Conservation (phyloP, 129 eudicot species). For the Apium graveolens region DNA sequence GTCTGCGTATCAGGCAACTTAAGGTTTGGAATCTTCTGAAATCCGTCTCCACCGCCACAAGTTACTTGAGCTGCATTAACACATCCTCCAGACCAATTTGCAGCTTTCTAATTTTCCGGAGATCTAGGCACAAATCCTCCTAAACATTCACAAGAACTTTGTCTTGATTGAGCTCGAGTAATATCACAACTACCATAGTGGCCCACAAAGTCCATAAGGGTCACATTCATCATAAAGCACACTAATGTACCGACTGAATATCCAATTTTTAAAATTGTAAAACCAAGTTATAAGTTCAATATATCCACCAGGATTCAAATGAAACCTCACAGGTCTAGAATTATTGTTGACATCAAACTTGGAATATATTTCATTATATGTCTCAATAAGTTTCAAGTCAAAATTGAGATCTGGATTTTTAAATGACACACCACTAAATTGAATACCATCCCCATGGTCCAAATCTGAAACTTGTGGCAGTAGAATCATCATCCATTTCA, state of each 20-base stretch:
- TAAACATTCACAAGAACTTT: constrained; percentile 34
- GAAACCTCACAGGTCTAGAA: constrained; percentile 4
- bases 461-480: background rate
- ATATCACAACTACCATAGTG: constrained; percentile 30
- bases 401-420: constrained; percentile 7
- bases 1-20: constrained; percentile 12
- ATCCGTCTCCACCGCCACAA: constrained; percentile 31
- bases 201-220: constrained; percentile 30
- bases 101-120: constrained; percentile 20
- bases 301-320: constrained; percentile 13
- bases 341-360: background rate
- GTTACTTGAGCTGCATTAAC: constrained; percentile 15
- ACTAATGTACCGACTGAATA: background rate
- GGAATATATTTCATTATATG: constrained; percentile 13
- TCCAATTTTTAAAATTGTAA: constrained; percentile 10
- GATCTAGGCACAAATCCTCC: constrained; percentile 30
- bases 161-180: constrained; percentile 1
- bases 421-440: constrained; percentile 11
- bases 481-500: constrained; percentile 3
- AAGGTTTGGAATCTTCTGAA: constrained; percentile 12
- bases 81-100: constrained; percentile 49
- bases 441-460: constrained; percentile 32
- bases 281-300: constrained; percentile 15
- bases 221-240: constrained; percentile 20
- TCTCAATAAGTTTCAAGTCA: constrained; percentile 6